A percentile compares a stretch with the other conserved stretches of the same genome.
phyloP scores from a whole-genome alignment of 2,329 filamentous ascomycete genomes.

The Cadophora luteo-olivacea region DNA sequence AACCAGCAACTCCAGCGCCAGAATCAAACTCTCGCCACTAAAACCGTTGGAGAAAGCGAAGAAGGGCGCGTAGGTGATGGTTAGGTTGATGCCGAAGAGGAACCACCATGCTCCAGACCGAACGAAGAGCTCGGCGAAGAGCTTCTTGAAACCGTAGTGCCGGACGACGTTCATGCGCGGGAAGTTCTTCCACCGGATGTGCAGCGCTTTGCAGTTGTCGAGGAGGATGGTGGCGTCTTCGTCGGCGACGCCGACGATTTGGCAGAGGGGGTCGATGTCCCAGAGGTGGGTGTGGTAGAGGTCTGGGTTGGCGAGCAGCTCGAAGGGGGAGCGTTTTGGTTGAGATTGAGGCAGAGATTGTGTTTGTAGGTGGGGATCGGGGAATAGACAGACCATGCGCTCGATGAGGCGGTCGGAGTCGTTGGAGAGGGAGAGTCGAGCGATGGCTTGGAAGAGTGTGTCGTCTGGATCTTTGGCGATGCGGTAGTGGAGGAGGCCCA shows the following conservation, averaged over 20 bases:
- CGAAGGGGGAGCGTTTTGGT: conserved; percentile 1
- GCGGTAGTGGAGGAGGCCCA: conserved; percentile 42
- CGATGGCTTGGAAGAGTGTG: conserved; percentile 42
- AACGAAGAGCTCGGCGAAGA: conserved; percentile 28
- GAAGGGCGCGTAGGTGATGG: conserved; percentile 20
- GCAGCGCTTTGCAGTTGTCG: conserved; percentile 41
- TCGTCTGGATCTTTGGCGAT: conserved; percentile 38
- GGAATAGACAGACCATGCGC: conserved; percentile 40
- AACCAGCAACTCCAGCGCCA: conserved; percentile 7
- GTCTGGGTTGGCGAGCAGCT: conserved; percentile 37
- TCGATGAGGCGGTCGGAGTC: conserved; percentile 44
- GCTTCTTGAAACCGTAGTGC: conserved; percentile 9
- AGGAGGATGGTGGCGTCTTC: conserved; percentile 41
- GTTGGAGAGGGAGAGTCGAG: conserved; percentile 42
- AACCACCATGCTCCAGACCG: conserved; percentile 21
- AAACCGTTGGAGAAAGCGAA: not conserved
- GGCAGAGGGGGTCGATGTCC: conserved; percentile 43
- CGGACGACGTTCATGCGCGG: conserved; percentile 14
- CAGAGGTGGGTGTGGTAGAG: conserved; percentile 42
- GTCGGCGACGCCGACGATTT: conserved; percentile 44
- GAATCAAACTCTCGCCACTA: not conserved
- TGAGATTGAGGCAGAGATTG: not conserved
- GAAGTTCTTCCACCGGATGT: conserved; percentile 40
- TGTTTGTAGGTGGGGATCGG: not conserved
- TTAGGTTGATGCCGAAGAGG: conserved; percentile 13